Conservation (phyloP, 2,329 filamentous ascomycete genomes). For the Aaosphaeria arxii region DNA sequence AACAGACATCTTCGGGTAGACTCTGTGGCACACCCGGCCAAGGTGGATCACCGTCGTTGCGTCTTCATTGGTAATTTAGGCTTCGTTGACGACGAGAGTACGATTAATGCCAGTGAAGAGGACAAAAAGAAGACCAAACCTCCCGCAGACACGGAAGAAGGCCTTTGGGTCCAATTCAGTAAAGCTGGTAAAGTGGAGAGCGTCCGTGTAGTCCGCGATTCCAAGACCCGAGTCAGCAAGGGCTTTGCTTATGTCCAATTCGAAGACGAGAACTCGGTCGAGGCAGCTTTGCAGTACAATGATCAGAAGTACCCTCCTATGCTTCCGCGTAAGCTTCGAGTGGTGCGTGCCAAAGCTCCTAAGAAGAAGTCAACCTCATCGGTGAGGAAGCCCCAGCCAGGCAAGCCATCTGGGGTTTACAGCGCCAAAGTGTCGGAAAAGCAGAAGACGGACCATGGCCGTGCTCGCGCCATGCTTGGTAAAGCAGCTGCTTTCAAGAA, state of each 20-base stretch:
- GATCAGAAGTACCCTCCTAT: constrained; percentile 92
- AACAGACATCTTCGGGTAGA: constrained; percentile 89
- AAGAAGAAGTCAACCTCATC: constrained; percentile 33
- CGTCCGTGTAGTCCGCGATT: constrained; percentile 86
- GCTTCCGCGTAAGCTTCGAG: constrained; percentile 83
- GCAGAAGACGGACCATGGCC: constrained; percentile 68
- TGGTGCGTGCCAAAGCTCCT: constrained; percentile 76
- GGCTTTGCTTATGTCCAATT: constrained; percentile 98
- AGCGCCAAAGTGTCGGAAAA: constrained; percentile 68
- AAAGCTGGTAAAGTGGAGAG: constrained; percentile 83
- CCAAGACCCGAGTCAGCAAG: constrained; percentile 89
- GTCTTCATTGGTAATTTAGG: constrained; percentile 95
- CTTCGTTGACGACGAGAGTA: constrained; percentile 89
- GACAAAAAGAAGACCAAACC: constrained; percentile 65
- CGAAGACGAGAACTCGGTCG: constrained; percentile 79
- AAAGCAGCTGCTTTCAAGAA: constrained; percentile 62
- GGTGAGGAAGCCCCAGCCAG: constrained; percentile 35
- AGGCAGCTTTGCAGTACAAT: constrained; percentile 83
- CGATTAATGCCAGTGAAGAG: constrained; percentile 59
- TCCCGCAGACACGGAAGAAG: constrained; percentile 87
- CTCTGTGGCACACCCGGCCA: constrained; percentile 81
- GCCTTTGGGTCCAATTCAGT: constrained; percentile 78
- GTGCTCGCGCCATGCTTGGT: constrained; percentile 71
- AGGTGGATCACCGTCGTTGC: constrained; percentile 81
- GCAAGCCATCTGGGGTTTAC: constrained; percentile 51